A percentile compares a stretch with the other conserved stretches of the same genome.
These are phyloP conservation scores for Globisporangium viniferum DNA, from an alignment of 352 stramenopile species.

Conservation along the genomic window DNA sequence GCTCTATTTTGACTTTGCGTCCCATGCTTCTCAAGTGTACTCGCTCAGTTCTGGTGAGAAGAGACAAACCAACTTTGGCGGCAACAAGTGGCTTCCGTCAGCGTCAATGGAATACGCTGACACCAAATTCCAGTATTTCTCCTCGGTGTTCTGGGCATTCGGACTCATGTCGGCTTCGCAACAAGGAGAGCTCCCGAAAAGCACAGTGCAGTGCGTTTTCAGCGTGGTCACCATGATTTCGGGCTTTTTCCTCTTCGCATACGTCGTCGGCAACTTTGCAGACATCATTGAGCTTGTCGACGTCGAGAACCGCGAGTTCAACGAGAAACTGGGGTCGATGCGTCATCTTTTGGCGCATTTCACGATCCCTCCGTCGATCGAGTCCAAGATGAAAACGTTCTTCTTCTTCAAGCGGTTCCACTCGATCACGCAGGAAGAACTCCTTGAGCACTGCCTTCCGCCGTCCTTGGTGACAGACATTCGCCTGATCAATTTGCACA, in stretches of 20 bases:
- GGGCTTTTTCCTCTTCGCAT: constrained; percentile 46
- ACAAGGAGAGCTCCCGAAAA: constrained; percentile 35
- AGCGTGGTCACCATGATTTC: constrained; percentile 37
- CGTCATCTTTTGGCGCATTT: constrained; percentile 44
- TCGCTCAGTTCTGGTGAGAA: constrained; percentile 2
- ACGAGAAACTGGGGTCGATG: constrained; percentile 39
- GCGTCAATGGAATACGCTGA: not conserved
- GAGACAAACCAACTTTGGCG: constrained; percentile 29
- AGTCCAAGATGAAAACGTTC: constrained; percentile 40
- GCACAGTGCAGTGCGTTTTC: constrained; percentile 30
- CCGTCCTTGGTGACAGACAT: constrained; percentile 55
- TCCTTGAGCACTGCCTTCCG: constrained; percentile 41
- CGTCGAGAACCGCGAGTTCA: constrained; percentile 49
- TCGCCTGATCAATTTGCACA: constrained; percentile 38
- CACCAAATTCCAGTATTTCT: constrained; percentile 27
- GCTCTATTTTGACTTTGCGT: constrained; percentile 54
- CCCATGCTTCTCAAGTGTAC: constrained; percentile 30
- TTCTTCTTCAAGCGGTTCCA: constrained; percentile 56
- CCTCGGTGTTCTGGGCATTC: constrained; percentile 40
- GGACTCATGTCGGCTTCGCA: constrained; percentile 42
- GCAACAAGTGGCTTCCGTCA: constrained; percentile 35
- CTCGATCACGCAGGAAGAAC: constrained; percentile 48
- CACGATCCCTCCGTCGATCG: constrained; percentile 29
- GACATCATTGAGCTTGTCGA: constrained; percentile 46
- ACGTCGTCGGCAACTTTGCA: constrained; percentile 45